phyloP scores from a whole-genome alignment of 2,329 filamentous ascomycete genomes.

The Aspergillus uvarum region DNA sequence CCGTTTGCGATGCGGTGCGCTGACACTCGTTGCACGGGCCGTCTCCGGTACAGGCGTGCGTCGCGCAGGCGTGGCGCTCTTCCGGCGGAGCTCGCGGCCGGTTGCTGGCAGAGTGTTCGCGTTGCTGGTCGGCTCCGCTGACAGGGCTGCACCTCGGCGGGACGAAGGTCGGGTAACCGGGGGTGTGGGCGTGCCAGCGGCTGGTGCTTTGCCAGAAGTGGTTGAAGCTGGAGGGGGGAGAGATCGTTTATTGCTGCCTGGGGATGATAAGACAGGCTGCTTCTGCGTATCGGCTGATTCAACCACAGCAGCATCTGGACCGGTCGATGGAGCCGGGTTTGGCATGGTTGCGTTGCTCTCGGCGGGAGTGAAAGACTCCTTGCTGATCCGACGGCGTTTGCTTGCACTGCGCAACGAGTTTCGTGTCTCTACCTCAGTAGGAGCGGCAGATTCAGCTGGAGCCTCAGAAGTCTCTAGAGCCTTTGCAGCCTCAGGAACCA shows the following conservation, averaged over 20 bases:
- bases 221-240: constrained; percentile 11
- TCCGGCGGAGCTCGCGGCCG: constrained; percentile 40
- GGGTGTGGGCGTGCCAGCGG: constrained; percentile 24
- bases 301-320: constrained; percentile 35
- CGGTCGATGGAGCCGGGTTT: constrained; percentile 41
- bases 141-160: constrained; percentile 28
- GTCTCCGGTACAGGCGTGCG: constrained; percentile 44
- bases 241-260: constrained; percentile 25
- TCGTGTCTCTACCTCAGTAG: constrained; percentile 24
- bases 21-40: constrained; percentile 37
- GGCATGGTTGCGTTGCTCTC: constrained; percentile 33
- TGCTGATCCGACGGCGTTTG: constrained; percentile 43
- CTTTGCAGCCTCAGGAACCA: not conserved
- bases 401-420: constrained; percentile 30
- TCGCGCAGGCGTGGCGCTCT: constrained; percentile 43
- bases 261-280: constrained; percentile 25
- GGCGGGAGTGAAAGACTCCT: constrained; percentile 28
- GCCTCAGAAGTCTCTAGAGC: not conserved
- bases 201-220: constrained; percentile 4
- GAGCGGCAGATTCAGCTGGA: not conserved
- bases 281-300: constrained; percentile 22
- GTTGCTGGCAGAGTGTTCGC: constrained; percentile 13
- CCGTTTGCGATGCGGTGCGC: constrained; percentile 47
- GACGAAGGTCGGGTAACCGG: constrained; percentile 36
- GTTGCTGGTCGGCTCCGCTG: constrained; percentile 27